A percentile compares a stretch with the other conserved stretches of the same genome.
phyloP scores from a whole-genome alignment of 306 rosid species.

The Alnus rubra region DNA sequence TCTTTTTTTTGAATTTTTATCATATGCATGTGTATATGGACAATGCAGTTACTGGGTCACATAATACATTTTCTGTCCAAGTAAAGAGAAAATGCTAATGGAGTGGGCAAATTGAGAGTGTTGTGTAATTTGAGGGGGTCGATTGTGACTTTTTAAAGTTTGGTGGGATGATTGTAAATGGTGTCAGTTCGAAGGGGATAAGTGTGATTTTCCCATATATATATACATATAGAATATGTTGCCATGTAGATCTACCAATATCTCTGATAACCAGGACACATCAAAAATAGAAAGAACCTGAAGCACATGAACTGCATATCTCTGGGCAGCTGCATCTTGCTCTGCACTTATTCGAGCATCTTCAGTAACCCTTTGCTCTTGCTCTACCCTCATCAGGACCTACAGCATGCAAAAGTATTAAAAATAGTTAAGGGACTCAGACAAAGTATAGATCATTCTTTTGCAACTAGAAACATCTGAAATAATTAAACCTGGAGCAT shows the following conservation, averaged over 20 bases:
- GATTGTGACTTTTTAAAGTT: too few relatives aligned
- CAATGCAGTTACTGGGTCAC: too few relatives aligned
- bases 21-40: too few relatives aligned
- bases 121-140: too few relatives aligned
- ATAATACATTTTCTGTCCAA: too few relatives aligned
- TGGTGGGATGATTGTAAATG: too few relatives aligned
- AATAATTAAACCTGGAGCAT: conserved; percentile 76
- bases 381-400: conserved; percentile 76
- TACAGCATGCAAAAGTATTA: conserved; percentile 34
- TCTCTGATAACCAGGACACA: conserved; percentile 21
- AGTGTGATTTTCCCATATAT: too few relatives aligned
- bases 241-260: not conserved
- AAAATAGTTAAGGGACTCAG: conserved; percentile 17
- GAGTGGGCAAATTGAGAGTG: too few relatives aligned
- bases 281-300: conserved; percentile 53
- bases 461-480: conserved; percentile 34
- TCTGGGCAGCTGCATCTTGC: conserved; percentile 78
- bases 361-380: conserved; percentile 84
- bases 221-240: conserved; percentile 5
- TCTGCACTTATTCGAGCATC: conserved; percentile 85
- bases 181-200: too few relatives aligned
- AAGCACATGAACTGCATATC: conserved; percentile 60
- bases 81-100: too few relatives aligned
- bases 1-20: too few relatives aligned
- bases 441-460: conserved; percentile 22